These are phyloP conservation scores for Lyophyllum shimeji DNA, from an alignment of 768 basidiomycete genomes.

Conservation along the genomic window DNA sequence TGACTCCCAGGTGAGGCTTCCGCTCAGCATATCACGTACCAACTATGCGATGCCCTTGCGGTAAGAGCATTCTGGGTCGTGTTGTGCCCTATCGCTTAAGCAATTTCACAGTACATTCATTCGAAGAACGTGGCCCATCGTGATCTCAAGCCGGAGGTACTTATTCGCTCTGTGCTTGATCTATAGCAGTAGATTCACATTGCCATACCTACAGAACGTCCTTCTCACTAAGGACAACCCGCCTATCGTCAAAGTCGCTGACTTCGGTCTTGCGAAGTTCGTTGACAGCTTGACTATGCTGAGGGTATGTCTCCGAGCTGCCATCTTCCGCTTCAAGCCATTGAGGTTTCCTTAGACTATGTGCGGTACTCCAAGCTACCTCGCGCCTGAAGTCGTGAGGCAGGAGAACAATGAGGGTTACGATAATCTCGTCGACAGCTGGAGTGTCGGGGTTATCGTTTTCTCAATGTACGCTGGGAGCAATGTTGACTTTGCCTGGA, in stretches of 20 bases:
- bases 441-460: constrained; percentile 94
- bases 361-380: constrained; percentile 95
- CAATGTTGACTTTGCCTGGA: background rate
- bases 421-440: constrained; percentile 88
- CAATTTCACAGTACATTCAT: constrained; percentile 56
- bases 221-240: constrained; percentile 73
- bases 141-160: constrained; percentile 87
- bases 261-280: constrained; percentile 96
- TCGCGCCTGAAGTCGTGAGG: constrained; percentile 88
- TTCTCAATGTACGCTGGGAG: constrained; percentile 70
- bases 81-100: background rate
- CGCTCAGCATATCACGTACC: constrained; percentile 70
- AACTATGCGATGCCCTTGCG: constrained; percentile 79
- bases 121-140: constrained; percentile 82
- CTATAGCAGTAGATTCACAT: background rate
- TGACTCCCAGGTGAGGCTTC: constrained; percentile 46
- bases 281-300: constrained; percentile 78
- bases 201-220: constrained; percentile 56
- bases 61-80: constrained; percentile 36
- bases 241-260: constrained; percentile 84
- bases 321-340: background rate
- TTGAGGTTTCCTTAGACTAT: constrained; percentile 57
- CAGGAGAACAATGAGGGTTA: constrained; percentile 72
- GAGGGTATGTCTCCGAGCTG: constrained; percentile 44
- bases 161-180: constrained; percentile 16